Evolutionary conservation across 371 early-diverging fungal species (phyloP), one percentile per base, ranked within the genome.

Genomic region (Chytridium lagenaria): DNA sequence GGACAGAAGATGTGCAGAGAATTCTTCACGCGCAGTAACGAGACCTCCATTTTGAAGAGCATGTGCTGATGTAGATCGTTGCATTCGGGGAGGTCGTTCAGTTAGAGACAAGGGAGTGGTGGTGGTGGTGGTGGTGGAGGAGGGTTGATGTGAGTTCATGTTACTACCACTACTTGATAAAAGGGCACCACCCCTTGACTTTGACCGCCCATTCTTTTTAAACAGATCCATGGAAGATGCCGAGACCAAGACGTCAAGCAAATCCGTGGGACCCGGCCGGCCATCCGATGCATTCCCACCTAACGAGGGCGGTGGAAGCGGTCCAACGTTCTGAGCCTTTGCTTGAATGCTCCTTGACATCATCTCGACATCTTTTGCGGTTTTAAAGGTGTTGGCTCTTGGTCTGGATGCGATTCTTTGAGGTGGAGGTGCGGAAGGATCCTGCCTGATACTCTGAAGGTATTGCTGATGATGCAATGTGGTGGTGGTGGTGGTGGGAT

Each of bases 1-100:
- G 61, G 61, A 61, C 12, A 37, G 30, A 12, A 61, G 19, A 16
- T 5, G 2, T 7, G 36, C 3, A 12, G 61, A 34, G 61, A 31
- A 34, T 36, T 61, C 61, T 2, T 28, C 34, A 34, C 12, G 12
- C 44, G 44, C 3, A 2, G 61, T 31, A 10, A 23, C 34, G 15
- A 10, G 34, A 30, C n/a, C 16, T 23, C 34, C 34, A 23, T 22
- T 22, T 12, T 26, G 7, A 12, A 30, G 7, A 2, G 61, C 37
- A 61, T 61, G 61, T 12, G 36, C 16, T 37, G 61, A 61, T 16
- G 5, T 7, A 10, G 61, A 61, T 34, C 61, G 61, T 16, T 61
- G 61, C 7, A 61, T 61, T 3, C 37, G 31, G 36, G 61, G 61
- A 7, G 61, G 61, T 28, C 10, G 19, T 26, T 55, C 55, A 26